Base-by-base conservation (phyloP, 495 filamentous ascomycete species). In the Annulohypoxylon nitens region DNA sequence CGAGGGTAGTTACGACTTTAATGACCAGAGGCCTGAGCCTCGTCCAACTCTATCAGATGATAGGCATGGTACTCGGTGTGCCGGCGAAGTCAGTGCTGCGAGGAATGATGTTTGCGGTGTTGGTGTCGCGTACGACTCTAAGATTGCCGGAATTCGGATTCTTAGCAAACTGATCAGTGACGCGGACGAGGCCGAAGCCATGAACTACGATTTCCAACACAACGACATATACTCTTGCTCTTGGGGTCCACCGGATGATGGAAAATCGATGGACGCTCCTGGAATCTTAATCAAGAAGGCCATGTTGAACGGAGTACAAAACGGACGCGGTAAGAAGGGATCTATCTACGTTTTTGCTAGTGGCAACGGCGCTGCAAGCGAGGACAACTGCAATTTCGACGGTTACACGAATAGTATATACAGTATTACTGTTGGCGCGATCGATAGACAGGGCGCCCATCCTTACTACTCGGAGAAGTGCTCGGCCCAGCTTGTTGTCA, bases 371-470 rank as follows among this genome's bases (percentile, higher is more conserved):
- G 97, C 94, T 25, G 80, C 82, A n/a, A 86, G 77, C 54, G 95
- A 92, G 45, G 96, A 99, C 78, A 98, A 99, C 82, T 99, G 96
- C 88, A 99, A 99, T 78, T 99, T 98, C 76, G 96, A 99, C 78
- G 96, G 96, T 10, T 99, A 99, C 80, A 98, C 97, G 72, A 99
- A 99, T 83, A 97, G 94, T 77, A 99, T 99, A 64, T 99, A 98
- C 86, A 97, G 93, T 77, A 94, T 99, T 75, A 97, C 95, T 1
- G 94, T 98, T 34, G 96, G 97, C 18, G 96, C 95, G 34, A 91
- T 99, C 76, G 95, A 97, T 78, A 84, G 93, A 53, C 89, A 92
- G 74, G 94, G 94, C 12, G 80, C 85, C 4, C 95, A 98, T 78
- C 94, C 95, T 1, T 93, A 92, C 71, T 99, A 99, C 80, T 97